phyloP scores from a whole-genome alignment of 192 early-diverging fungal species.

The Coemansia sp. region DNA sequence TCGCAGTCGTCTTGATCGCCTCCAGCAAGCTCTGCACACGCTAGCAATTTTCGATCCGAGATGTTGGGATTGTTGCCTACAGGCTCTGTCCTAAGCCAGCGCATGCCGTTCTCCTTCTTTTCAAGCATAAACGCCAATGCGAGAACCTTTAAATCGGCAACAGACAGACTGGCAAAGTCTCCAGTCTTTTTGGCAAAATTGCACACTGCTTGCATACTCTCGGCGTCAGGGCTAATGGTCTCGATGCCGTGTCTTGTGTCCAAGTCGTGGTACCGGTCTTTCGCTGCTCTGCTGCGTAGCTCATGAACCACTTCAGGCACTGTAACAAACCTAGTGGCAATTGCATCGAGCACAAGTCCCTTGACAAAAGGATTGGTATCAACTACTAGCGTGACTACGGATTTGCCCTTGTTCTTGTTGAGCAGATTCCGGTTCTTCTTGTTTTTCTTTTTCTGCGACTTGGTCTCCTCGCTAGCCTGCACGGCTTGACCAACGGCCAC shows the following conservation, averaged over 20 bases:
- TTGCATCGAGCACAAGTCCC: slow-evolving; percentile 52
- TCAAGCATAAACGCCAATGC: slow-evolving; percentile 88
- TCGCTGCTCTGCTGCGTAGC: slow-evolving; percentile 70
- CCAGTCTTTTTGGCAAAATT: slow-evolving; percentile 88
- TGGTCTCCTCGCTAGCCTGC: not conserved
- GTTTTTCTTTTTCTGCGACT: slow-evolving; percentile 3
- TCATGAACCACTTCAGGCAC: slow-evolving; percentile 84
- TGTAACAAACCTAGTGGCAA: slow-evolving; percentile 75
- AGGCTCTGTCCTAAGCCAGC: slow-evolving; percentile 67
- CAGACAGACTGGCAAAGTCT: slow-evolving; percentile 75
- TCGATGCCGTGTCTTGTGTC: slow-evolving; percentile 18
- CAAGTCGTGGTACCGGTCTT: slow-evolving; percentile 47
- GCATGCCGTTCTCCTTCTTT: slow-evolving; percentile 67
- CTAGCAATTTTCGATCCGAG: slow-evolving; percentile 23
- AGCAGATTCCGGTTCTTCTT: slow-evolving; percentile 6
- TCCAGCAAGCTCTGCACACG: slow-evolving; percentile 3
- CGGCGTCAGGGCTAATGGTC: slow-evolving; percentile 25
- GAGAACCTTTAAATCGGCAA: slow-evolving; percentile 83
- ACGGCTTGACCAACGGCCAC: not conserved
- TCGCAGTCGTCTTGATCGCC: not conserved
- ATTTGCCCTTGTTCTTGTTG: slow-evolving; percentile 39
- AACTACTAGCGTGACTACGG: slow-evolving; percentile 55
- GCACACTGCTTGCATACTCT: slow-evolving; percentile 58
- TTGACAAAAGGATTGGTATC: slow-evolving; percentile 76
- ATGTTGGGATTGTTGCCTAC: slow-evolving; percentile 25